Conservation (phyloP, 1,139 yeast genomes). For the Zhuliangozyma parablackwelliae region DNA sequence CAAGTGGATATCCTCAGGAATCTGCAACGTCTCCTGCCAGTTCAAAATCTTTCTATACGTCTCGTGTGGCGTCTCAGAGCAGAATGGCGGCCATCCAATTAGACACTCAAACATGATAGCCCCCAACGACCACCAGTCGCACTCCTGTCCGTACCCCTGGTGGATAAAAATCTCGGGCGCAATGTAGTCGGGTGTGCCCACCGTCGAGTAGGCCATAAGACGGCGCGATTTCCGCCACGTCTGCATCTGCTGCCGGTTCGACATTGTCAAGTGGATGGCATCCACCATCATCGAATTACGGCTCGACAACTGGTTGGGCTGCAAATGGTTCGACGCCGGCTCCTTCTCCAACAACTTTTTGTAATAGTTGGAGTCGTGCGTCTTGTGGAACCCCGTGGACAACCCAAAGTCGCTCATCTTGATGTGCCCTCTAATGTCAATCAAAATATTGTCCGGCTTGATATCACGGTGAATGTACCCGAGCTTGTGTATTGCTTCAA, state of each 20-base stretch:
- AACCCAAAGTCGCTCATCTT: constrained; percentile 79
- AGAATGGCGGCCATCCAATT: constrained; percentile 99
- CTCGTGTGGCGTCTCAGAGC: constrained; percentile 98
- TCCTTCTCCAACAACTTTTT: constrained; percentile 68
- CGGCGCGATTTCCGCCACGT: constrained; percentile 97
- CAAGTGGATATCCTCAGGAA: constrained; percentile 93
- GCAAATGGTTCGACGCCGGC: constrained; percentile 21
- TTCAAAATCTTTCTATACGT: constrained; percentile 91
- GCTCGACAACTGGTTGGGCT: constrained; percentile 16
- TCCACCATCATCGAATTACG: constrained; percentile 90
- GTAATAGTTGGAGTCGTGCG: constrained; percentile 77
- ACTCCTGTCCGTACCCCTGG: constrained; percentile 98
- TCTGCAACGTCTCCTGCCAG: constrained; percentile 89
- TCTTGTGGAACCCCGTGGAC: constrained; percentile 81
- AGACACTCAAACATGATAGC: constrained; percentile 98
- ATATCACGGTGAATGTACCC: constrained; percentile 80
- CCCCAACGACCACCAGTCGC: constrained; percentile 99
- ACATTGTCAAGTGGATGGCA: constrained; percentile 91
- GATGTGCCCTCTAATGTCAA: constrained; percentile 76
- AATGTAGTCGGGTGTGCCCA: constrained; percentile 97
- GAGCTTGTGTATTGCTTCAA: constrained; percentile 75
- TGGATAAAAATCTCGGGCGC: constrained; percentile 97
- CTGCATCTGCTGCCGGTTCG: constrained; percentile 94
- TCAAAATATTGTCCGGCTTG: constrained; percentile 76
- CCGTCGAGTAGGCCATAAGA: constrained; percentile 96